These are phyloP conservation scores for Puccinia polysora DNA, from an alignment of 1,284 basidiomycete species.

Conservation along the genomic window DNA sequence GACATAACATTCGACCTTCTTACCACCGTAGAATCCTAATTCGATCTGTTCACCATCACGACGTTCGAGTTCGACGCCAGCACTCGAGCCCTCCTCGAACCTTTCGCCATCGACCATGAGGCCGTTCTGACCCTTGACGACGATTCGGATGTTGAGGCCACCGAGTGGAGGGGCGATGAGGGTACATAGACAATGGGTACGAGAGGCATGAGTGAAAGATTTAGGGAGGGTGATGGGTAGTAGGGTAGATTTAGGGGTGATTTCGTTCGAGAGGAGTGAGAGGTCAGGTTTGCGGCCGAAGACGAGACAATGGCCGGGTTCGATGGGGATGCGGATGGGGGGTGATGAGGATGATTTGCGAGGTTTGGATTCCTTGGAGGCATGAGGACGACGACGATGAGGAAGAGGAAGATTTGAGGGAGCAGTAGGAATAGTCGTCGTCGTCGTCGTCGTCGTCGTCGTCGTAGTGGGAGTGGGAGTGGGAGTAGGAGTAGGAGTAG, in stretches of 20 bases:
- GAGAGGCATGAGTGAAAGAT: slow-evolving; percentile 43
- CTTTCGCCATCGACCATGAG: slow-evolving; percentile 40
- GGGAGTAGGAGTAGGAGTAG: too few species aligned
- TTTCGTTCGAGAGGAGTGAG: slow-evolving; percentile 6
- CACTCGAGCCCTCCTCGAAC: slow-evolving; percentile 32
- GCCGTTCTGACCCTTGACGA: slow-evolving; percentile 43
- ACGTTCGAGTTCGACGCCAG: slow-evolving; percentile 28
- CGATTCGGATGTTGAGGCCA: slow-evolving; percentile 28
- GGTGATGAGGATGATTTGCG: slow-evolving; percentile 2
- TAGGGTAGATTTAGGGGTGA: slow-evolving; percentile 28
- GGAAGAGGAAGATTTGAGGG: too few species aligned
- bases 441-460: background rate
- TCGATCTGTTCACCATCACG: slow-evolving; percentile 42
- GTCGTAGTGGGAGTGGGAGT: too few species aligned
- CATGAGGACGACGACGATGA: background rate
- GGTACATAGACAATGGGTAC: slow-evolving; percentile 38
- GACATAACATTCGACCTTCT: slow-evolving; percentile 39
- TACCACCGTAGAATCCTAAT: slow-evolving; percentile 40
- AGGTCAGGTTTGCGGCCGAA: slow-evolving; percentile 40
- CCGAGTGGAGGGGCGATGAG: slow-evolving; percentile 41
- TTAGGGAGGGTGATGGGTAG: slow-evolving; percentile 29
- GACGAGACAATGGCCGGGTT: slow-evolving; percentile 39
- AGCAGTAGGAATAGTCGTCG: too few species aligned
- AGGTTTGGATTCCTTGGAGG: background rate
- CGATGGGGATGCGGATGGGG: slow-evolving; percentile 20